Percentiles rank a stretch among this genome's conserved stretches.
These are phyloP conservation scores for Pouteria glomerata DNA, from an alignment of 148 eudicot species.

Conservation along the genomic window DNA sequence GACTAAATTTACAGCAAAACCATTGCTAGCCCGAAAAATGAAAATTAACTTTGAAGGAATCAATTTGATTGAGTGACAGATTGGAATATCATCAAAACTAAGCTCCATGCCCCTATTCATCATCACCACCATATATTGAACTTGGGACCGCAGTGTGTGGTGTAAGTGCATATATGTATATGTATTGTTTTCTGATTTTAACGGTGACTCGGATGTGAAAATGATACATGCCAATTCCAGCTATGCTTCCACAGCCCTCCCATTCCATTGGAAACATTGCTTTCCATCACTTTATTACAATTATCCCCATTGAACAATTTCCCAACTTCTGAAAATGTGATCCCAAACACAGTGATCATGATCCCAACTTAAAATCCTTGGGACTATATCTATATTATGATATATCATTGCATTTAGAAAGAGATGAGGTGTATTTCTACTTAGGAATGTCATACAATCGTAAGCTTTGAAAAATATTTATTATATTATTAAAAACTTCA, in stretches of 20 bases:
- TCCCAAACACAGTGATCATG: too few species aligned
- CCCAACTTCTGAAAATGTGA: not conserved
- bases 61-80: not conserved
- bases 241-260: conserved; percentile 1
- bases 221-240: not conserved
- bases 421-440: too few species aligned
- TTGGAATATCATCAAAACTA: not conserved
- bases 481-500: too few species aligned
- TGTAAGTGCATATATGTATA: not conserved
- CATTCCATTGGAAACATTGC: not conserved
- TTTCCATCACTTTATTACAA: not conserved
- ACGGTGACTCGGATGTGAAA: not conserved
- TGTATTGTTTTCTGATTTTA: too few species aligned
- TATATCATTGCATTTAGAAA: too few species aligned
- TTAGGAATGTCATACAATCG: too few species aligned
- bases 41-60: not conserved
- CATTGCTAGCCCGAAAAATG: not conserved
- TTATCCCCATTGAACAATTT: not conserved
- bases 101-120: not conserved
- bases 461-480: too few species aligned
- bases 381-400: too few species aligned
- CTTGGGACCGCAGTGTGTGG: not conserved
- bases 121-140: not conserved
- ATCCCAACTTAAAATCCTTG: too few species aligned
- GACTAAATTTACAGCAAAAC: not conserved